These are phyloP conservation scores for Haplosporangium sp. DNA, from an alignment of 371 early-diverging fungal genomes.

Conservation along the genomic window DNA sequence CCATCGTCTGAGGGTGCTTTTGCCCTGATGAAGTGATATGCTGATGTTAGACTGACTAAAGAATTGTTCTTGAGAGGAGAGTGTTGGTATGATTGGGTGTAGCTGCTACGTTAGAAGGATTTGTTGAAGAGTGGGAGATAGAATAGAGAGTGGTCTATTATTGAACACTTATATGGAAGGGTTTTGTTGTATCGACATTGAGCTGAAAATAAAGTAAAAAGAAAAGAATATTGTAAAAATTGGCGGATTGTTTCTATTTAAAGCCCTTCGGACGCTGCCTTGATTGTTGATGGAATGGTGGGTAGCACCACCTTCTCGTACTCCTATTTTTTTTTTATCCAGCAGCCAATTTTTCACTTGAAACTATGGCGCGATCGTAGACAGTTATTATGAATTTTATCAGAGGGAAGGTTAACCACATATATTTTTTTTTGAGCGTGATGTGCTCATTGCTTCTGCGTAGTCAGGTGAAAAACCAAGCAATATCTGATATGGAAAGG, in stretches of 20 bases:
- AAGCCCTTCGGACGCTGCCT: too few relatives aligned
- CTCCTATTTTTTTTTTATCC: conserved; percentile 3
- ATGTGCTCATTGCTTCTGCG: not conserved
- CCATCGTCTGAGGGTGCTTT: conserved; percentile 15
- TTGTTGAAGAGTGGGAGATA: not conserved
- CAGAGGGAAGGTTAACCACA: not conserved
- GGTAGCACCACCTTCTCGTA: not conserved
- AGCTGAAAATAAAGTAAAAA: not conserved
- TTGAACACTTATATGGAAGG: too few relatives aligned
- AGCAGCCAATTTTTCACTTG: conserved; percentile 3
- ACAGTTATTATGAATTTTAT: conserved; percentile 17
- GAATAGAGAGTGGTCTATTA: not conserved
- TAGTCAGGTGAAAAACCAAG: not conserved
- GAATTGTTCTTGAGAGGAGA: not conserved
- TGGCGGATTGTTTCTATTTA: too few relatives aligned
- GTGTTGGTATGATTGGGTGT: not conserved
- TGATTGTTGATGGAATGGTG: not conserved
- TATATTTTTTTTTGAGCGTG: not conserved
- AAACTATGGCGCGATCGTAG: conserved; percentile 26
- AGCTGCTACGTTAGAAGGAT: not conserved
- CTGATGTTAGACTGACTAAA: not conserved
- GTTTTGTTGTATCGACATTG: too few relatives aligned
- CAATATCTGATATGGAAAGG: not conserved
- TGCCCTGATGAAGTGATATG: not conserved
- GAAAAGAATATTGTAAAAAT: not conserved